These are phyloP conservation scores for Coemansia sp. DNA, from an alignment of 192 early-diverging fungal species.

Conservation along the genomic window DNA sequence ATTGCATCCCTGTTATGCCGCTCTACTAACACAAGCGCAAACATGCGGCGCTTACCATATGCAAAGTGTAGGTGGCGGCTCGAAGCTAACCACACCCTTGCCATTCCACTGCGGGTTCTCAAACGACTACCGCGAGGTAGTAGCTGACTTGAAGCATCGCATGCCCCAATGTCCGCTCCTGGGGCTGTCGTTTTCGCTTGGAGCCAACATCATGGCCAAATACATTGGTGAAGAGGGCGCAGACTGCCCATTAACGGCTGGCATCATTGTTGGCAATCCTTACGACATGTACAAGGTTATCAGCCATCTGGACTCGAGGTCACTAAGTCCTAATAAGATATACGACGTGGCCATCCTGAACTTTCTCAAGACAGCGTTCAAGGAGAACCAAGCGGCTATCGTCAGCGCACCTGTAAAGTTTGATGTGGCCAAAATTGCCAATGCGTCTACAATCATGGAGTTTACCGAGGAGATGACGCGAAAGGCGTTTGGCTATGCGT, in stretches of 20 bases:
- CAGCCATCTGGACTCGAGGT: constrained; percentile 55
- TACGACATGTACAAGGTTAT: constrained; percentile 74
- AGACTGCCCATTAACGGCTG: constrained; percentile 73
- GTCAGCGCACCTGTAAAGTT: constrained; percentile 45
- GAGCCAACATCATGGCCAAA: constrained; percentile 93
- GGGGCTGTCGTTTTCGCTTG: constrained; percentile 89
- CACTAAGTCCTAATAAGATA: constrained; percentile 61
- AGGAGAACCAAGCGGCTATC: constrained; percentile 50
- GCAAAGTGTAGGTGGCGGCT: constrained; percentile 58
- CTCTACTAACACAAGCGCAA: not conserved
- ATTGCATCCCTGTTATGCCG: not conserved
- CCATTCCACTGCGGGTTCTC: constrained; percentile 85
- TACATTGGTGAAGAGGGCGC: constrained; percentile 84
- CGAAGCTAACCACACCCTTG: constrained; percentile 72
- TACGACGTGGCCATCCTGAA: constrained; percentile 60
- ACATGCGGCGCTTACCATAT: not conserved
- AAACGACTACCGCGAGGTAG: constrained; percentile 66
- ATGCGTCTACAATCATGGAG: constrained; percentile 68
- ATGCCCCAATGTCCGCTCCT: constrained; percentile 70
- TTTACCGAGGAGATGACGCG: constrained; percentile 87
- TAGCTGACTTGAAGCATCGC: constrained; percentile 46
- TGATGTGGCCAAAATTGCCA: constrained; percentile 56
- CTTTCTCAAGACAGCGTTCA: constrained; percentile 56
- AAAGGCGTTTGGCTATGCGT: constrained; percentile 74
- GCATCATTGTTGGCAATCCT: constrained; percentile 83